Percentiles rank a stretch among this genome's conserved stretches.
Evolutionary conservation across 495 filamentous ascomycete genomes (phyloP).

Genomic region (Friedmanniomyces endolithicus): DNA sequence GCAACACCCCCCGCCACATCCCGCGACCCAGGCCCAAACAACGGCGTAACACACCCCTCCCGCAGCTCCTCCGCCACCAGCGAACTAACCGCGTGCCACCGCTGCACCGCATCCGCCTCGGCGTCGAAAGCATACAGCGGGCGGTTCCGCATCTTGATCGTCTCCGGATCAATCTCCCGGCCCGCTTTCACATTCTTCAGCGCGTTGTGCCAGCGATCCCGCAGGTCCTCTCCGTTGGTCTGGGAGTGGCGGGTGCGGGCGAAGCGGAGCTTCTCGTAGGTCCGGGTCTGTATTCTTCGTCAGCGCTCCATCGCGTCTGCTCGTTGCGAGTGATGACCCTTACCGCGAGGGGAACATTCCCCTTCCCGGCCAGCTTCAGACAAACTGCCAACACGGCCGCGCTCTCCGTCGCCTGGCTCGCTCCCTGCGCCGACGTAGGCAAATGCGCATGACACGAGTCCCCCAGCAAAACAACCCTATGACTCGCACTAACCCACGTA

Average conservation of each 20-base stretch:
- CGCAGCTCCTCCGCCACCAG: conserved; percentile 32
- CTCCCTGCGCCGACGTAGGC: conserved; percentile 39
- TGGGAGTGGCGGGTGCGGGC: conserved; percentile 35
- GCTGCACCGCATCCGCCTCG: conserved; percentile 35
- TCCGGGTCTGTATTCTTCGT: conserved; percentile 26
- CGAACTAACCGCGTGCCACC: conserved; percentile 33
- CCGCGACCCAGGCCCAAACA: conserved; percentile 16
- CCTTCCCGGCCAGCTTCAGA: conserved; percentile 34
- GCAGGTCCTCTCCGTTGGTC: conserved; percentile 40
- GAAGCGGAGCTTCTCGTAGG: conserved; percentile 43
- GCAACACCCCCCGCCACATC: too few relatives aligned
- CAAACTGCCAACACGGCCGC: conserved; percentile 36
- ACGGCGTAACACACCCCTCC: conserved; percentile 31
- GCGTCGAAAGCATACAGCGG: conserved; percentile 42
- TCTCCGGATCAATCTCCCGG: conserved; percentile 40
- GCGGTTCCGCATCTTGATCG: conserved; percentile 40
- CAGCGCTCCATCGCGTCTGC: background rate
- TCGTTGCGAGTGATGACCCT: background rate
- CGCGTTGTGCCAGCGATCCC: conserved; percentile 43
- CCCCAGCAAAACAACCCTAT: conserved; percentile 36
- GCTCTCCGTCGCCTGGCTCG: conserved; percentile 40
- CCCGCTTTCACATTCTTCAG: conserved; percentile 38
- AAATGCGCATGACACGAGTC: conserved; percentile 40
- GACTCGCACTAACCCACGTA: conserved; percentile 37
- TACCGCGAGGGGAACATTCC: conserved; percentile 35